Evolutionary conservation across 108 stramenopile species (phyloP), one percentile per base, ranked within the genome.

Genomic region (Fistulifera pelliculosa): DNA sequence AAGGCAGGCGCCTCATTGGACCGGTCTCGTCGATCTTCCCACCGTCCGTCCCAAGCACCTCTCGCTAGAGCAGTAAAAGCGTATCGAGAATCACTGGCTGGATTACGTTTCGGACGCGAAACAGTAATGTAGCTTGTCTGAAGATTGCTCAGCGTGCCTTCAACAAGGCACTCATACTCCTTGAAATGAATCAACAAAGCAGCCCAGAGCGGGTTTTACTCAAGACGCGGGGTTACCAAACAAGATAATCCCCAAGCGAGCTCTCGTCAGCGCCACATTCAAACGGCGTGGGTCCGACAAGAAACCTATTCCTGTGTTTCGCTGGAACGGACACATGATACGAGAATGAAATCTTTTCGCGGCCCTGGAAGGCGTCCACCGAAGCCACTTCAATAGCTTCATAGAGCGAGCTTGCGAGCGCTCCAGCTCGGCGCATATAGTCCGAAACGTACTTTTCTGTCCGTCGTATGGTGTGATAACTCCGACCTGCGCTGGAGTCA

Each of bases 401-500:
- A 69, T 99, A 99, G 14, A 87, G 55, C 18, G 79, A 64, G 41
- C 79, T 67, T 1, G 84, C 77, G 39, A 96, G 62, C 6, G 84
- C 49, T 14, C 96, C 98, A 7, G 88, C 72, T 27, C 93, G 73
- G 22, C 85, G 75, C 90, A 99, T 87, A 58, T 97, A 88, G 43
- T 87, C 80, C 14, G 85, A 73, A 22, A 98, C 71, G 62, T 96
- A 96, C 51, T 90, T 87, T 94, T 92, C 60, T 99, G 98, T 21
- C 98, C 98, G 52, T 99, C 96, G 60, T 99, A 99, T 0, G 98
- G 98, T 10, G 98, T 99, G 47, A 99, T 92, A 22, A 97, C 93
- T 53, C 96, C 96, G 66, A 99, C 93, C 59, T 60, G 58, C 28
- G 77, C 62, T 7, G 96, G 87, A 10, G 71, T 75, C n/a, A 95